Conservation (phyloP, 495 filamentous ascomycete genomes). For the Copromyces sp. region DNA sequence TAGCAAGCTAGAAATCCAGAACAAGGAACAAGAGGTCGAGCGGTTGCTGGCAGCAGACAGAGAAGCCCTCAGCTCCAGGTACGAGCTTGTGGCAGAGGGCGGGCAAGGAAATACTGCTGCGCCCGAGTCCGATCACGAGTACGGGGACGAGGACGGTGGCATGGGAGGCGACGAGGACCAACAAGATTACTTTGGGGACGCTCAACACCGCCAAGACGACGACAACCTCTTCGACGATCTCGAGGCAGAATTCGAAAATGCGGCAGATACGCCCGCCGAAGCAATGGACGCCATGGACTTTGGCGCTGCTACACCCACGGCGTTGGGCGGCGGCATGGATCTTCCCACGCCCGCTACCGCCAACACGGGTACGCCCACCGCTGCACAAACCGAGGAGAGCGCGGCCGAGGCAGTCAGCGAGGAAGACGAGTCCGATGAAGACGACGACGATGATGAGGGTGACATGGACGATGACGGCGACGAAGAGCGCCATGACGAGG, state of each 20-base stretch:
- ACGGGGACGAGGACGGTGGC: conserved; percentile 50
- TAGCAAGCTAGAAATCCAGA: conserved; percentile 76
- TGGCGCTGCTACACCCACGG: conserved; percentile 20
- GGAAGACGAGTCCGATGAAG: conserved; percentile 40
- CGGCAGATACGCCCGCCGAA: conserved; percentile 21
- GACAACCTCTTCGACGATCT: conserved; percentile 32
- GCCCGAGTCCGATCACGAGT: conserved; percentile 37
- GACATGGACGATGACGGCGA: conserved; percentile 41
- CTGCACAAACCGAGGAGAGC: conserved; percentile 19
- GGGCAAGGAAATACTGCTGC: conserved; percentile 33
- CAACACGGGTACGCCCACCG: conserved; percentile 18
- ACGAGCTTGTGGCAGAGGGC: conserved; percentile 52
- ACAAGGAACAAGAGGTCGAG: conserved; percentile 74
- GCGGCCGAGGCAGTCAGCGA: conserved; percentile 36
- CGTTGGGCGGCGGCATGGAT: conserved; percentile 15
- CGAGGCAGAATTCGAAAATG: conserved; percentile 26
- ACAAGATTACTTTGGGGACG: conserved; percentile 9
- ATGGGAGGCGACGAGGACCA: conserved; percentile 36
- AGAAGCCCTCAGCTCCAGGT: conserved; percentile 42
- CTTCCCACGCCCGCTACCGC: conserved; percentile 30
- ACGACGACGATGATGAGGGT: conserved; percentile 35
- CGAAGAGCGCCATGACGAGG: conserved; percentile 33
- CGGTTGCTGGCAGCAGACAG: conserved; percentile 63
- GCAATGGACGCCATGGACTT: conserved; percentile 7
- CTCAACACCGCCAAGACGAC: conserved; percentile 6